phyloP scores from a whole-genome alignment of 805 yeast species.

The Debaryomyces tyrocola region DNA sequence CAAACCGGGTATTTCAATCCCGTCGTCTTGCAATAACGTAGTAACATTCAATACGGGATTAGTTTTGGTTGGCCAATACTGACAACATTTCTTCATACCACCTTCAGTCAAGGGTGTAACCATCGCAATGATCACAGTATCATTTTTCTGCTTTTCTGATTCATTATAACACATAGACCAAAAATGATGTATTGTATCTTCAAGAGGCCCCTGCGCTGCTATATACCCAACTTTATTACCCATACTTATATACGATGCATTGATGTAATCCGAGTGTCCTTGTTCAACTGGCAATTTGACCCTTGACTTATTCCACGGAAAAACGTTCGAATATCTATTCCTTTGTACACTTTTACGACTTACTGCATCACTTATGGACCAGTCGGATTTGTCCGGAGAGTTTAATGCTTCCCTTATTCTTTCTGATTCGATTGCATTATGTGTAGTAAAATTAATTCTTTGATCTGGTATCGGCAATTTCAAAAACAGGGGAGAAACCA shows the following conservation, averaged over 20 bases:
- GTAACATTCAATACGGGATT: slow-evolving; percentile 19
- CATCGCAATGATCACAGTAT: slow-evolving; percentile 35
- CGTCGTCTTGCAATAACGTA: slow-evolving; percentile 16
- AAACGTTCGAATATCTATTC: slow-evolving; percentile 40
- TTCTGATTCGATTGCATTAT: slow-evolving; percentile 5
- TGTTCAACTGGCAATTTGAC: slow-evolving; percentile 25
- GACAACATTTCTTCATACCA: slow-evolving; percentile 39
- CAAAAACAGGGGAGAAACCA: slow-evolving; percentile 2
- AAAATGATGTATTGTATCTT: slow-evolving; percentile 40
- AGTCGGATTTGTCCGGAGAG: slow-evolving; percentile 4
- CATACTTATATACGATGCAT: slow-evolving; percentile 36
- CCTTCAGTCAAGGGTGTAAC: slow-evolving; percentile 53
- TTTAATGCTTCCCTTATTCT: slow-evolving; percentile 9
- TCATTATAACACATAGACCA: slow-evolving; percentile 49
- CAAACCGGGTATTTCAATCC: slow-evolving; percentile 18
- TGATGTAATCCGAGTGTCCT: slow-evolving; percentile 31
- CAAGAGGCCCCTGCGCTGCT: slow-evolving; percentile 69
- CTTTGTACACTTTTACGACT: slow-evolving; percentile 8
- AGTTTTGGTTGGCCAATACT: slow-evolving; percentile 40
- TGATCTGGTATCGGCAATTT: slow-evolving; percentile 1
- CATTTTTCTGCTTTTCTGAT: slow-evolving; percentile 24
- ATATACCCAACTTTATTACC: slow-evolving; percentile 41
- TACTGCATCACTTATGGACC: slow-evolving; percentile 6
- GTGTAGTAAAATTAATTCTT: slow-evolving; percentile 2
- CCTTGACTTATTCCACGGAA: slow-evolving; percentile 41